Conservation (phyloP, 2,329 filamentous ascomycete genomes). For the Fusarium sulawesiense region DNA sequence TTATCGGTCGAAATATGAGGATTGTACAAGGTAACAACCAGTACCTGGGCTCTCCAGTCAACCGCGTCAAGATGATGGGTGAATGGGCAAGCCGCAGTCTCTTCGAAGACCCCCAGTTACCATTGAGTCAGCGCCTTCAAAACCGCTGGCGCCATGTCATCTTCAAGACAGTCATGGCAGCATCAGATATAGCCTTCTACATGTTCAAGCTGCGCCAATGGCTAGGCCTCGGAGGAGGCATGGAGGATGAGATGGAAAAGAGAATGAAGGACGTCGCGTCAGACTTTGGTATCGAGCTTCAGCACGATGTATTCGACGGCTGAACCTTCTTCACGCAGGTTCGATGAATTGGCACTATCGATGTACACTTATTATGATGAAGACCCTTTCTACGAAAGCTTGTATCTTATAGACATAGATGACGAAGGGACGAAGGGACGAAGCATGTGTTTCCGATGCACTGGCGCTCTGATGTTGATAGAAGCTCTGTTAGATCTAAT, state of each 20-base stretch:
- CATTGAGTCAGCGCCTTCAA: constrained; percentile 68
- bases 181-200: constrained; percentile 85
- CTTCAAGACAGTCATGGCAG: constrained; percentile 82
- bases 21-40: constrained; percentile 96
- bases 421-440: constrained; percentile 1
- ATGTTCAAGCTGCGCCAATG: constrained; percentile 81
- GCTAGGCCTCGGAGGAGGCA: constrained; percentile 80
- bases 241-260: constrained; percentile 94
- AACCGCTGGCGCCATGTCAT: constrained; percentile 82
- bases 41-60: constrained; percentile 88
- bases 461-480: constrained; percentile 7
- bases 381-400: constrained; percentile 1
- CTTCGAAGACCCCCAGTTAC: constrained; percentile 77
- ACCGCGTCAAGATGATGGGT: constrained; percentile 93
- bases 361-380: constrained; percentile 26
- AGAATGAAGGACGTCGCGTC: constrained; percentile 89
- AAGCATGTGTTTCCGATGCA: not conserved
- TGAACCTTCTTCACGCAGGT: constrained; percentile 51
- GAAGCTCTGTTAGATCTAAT: not conserved
- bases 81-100: constrained; percentile 87
- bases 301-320: constrained; percentile 89
- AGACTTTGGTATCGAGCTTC: constrained; percentile 90
- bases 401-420: constrained; percentile 32
- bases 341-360: not conserved
- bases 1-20: constrained; percentile 90